Evolutionary conservation across 108 stramenopile genomes (phyloP), one percentile per base, ranked within the genome.

Genomic region (Nannochloropsis oceanica): DNA sequence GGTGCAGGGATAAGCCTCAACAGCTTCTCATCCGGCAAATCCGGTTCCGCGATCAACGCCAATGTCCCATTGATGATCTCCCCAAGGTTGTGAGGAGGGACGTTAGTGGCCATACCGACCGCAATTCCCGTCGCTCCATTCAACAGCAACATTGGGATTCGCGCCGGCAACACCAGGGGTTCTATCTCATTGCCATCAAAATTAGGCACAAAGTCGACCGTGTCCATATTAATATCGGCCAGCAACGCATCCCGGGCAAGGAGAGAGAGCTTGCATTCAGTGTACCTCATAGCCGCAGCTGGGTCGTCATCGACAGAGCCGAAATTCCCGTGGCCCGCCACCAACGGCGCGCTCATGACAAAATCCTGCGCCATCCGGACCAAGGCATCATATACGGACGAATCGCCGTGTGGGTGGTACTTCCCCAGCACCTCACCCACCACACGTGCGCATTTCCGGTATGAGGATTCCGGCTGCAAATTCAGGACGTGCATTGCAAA

Each of bases 231-330:
- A 20, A 96, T 86, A 89, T 96, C 95, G 25, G 93, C 91, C 87
- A 98, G 83, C 24, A 98, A 82, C 8, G 95, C 91, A 81, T 94
- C 93, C 13, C 91, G 85, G 12, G 96, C 91, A 42, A 97, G 82
- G 26, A 27, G 81, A 27, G 95, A 94, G 24, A 98, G 87, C 44
- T 93, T 93, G 83, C 95, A 95, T 89, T 98, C 97, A 0, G 97
- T 98, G 92, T 98, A 98, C 25, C 97, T 92, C 97, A 98, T 98
- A 18, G 97, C 97, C 1, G 97, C 97, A 14, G 97, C 93, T 22
- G 97, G 97, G 92, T 98, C 97, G 84, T 93, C 93, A 91, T 98
- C 97, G 79, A 98, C 92, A 50, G 91, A 92, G 2, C 97, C 97
- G 90, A 98, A 98, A 86, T 98, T 98, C 14, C 97, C 97, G 89